Percentiles rank a stretch among this genome's conserved stretches.
Conservation (phyloP, 129 eudicot genomes). For the Centella asiatica region DNA sequence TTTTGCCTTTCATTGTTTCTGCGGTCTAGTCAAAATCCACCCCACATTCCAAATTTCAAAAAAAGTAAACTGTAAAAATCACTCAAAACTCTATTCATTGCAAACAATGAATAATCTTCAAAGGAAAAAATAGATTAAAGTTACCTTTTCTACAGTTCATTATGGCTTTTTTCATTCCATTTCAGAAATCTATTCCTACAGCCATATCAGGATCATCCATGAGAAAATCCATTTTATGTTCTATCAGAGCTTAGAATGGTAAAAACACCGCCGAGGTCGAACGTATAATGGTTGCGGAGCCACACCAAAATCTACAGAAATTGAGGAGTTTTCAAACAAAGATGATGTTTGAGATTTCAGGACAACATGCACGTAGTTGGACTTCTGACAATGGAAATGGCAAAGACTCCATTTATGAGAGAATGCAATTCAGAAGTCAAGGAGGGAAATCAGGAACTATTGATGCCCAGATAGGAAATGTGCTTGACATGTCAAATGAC, state of each 20-base stretch:
- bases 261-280: background rate
- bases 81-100: slow-evolving; percentile 7
- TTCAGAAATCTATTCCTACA: background rate
- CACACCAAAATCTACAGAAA: slow-evolving; percentile 9
- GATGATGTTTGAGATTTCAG: slow-evolving; percentile 28
- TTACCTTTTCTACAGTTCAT: slow-evolving; percentile 1
- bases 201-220: too few species aligned
- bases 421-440: slow-evolving; percentile 6
- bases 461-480: slow-evolving; percentile 10
- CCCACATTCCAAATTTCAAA: slow-evolving; percentile 35
- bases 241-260: background rate
- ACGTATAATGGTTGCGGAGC: slow-evolving; percentile 23
- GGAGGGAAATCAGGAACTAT: background rate
- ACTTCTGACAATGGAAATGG: background rate
- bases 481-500: background rate
- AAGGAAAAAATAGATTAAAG: slow-evolving; percentile 10
- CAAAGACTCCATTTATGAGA: slow-evolving; percentile 17
- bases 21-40: slow-evolving; percentile 32
- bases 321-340: slow-evolving; percentile 24
- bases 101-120: background rate
- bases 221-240: background rate
- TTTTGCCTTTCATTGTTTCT: background rate
- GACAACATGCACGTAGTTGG: slow-evolving; percentile 6
- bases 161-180: slow-evolving; percentile 10
- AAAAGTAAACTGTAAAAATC: slow-evolving; percentile 14